phyloP scores from a whole-genome alignment of 192 early-diverging fungal species.

The Coemansia reversa region DNA sequence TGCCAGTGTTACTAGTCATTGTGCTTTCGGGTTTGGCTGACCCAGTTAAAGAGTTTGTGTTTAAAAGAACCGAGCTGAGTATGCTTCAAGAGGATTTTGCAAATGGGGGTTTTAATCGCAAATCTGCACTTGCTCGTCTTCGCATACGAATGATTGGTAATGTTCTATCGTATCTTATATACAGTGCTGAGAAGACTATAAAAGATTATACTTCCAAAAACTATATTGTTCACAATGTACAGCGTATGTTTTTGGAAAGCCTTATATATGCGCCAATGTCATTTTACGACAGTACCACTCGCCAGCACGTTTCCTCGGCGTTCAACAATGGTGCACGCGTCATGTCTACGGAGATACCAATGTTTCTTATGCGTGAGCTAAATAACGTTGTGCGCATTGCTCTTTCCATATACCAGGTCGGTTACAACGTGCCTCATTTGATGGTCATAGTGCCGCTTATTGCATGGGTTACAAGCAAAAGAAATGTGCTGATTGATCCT shows the following conservation, averaged over 20 bases:
- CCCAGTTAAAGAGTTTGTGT: constrained; percentile 21
- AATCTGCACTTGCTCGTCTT: neutral
- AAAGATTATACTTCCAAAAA: neutral
- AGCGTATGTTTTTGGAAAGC: constrained; percentile 22
- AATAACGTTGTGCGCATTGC: constrained; percentile 4
- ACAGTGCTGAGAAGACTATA: constrained; percentile 2
- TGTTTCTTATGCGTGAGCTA: constrained; percentile 17
- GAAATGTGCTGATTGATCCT: constrained; percentile 3
- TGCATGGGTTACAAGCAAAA: constrained; percentile 8
- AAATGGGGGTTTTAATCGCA: neutral
- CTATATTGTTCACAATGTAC: constrained; percentile 16
- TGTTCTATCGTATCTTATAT: neutral
- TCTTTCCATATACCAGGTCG: constrained; percentile 24
- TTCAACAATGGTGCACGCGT: constrained; percentile 28
- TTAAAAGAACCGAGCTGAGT: constrained; percentile 17
- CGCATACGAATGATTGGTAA: constrained; percentile 19
- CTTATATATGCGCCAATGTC: constrained; percentile 35
- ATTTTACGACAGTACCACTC: constrained; percentile 36
- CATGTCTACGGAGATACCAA: constrained; percentile 19
- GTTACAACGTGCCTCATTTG: constrained; percentile 20
- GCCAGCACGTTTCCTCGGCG: constrained; percentile 28
- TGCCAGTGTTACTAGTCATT: constrained; percentile 11
- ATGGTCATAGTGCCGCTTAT: constrained; percentile 21
- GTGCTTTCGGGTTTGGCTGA: constrained; percentile 26
- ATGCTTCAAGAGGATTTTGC: constrained; percentile 18